A percentile compares a stretch with the other conserved stretches of the same genome.
Conservation (phyloP, 2,329 filamentous ascomycete species). For the Penicillium psychrosexuale region DNA sequence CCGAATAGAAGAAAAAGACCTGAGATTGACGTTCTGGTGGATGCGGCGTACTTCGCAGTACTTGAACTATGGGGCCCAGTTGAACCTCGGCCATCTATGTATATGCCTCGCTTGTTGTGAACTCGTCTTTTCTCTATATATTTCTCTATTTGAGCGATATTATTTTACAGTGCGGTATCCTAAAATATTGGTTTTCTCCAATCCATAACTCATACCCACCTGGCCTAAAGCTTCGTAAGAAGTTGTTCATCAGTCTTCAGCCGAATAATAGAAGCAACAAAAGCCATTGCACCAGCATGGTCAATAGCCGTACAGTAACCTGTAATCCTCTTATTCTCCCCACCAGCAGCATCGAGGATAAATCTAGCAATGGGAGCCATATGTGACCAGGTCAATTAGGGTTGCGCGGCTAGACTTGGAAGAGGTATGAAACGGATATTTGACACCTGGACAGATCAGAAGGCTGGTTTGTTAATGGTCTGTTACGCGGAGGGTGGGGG, state of each 20-base stretch:
- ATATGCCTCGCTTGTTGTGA: not conserved
- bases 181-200: not conserved
- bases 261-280: slow-evolving; percentile 46
- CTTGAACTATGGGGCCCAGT: not conserved
- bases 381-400: not conserved
- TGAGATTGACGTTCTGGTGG: slow-evolving; percentile 5
- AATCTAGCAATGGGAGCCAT: slow-evolving; percentile 55
- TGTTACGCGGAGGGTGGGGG: not conserved
- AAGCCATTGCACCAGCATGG: slow-evolving; percentile 56
- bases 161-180: not conserved
- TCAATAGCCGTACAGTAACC: slow-evolving; percentile 62
- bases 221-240: slow-evolving; percentile 36
- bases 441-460: not conserved
- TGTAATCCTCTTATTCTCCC: slow-evolving; percentile 48
- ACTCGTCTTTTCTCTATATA: not conserved
- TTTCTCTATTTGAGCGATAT: not conserved
- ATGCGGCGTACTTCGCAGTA: slow-evolving; percentile 14
- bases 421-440: not conserved
- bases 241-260: slow-evolving; percentile 43
- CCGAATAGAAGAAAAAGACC: not conserved
- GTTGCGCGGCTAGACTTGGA: not conserved
- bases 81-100: slow-evolving; percentile 3
- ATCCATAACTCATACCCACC: not conserved
- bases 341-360: slow-evolving; percentile 55
- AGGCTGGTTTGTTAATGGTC: not conserved